A percentile compares a stretch with the other conserved stretches of the same genome.
These are phyloP conservation scores for Fusarium multiceps DNA, from an alignment of 2,329 filamentous ascomycete species.

Conservation along the genomic window DNA sequence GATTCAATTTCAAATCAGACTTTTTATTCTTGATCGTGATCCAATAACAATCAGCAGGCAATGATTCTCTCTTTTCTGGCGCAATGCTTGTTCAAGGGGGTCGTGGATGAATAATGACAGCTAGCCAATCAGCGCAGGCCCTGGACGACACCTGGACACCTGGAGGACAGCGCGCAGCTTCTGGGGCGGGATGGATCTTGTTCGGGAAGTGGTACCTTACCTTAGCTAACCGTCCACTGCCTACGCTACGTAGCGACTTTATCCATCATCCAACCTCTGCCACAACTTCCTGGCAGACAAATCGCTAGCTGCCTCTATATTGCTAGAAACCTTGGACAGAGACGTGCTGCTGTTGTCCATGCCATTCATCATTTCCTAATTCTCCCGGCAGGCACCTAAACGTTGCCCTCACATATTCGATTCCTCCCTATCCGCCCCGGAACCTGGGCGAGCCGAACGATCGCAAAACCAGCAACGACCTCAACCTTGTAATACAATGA, in stretches of 20 bases:
- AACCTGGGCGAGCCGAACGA: slow-evolving; percentile 16
- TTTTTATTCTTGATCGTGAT: neutral
- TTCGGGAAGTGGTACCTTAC: slow-evolving; percentile 29
- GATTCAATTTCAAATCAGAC: neutral
- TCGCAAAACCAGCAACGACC: slow-evolving; percentile 30
- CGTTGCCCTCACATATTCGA: slow-evolving; percentile 13
- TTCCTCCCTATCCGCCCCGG: neutral
- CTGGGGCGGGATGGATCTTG: slow-evolving; percentile 23
- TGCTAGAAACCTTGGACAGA: slow-evolving; percentile 12
- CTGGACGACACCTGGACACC: slow-evolving; percentile 48
- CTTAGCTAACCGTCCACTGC: slow-evolving; percentile 21
- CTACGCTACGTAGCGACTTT: slow-evolving; percentile 30
- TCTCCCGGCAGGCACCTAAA: neutral
- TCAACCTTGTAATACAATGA: slow-evolving; percentile 47
- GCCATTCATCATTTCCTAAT: slow-evolving; percentile 1
- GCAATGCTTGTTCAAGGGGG: slow-evolving; percentile 1
- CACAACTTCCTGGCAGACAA: slow-evolving; percentile 23
- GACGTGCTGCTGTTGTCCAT: slow-evolving; percentile 29
- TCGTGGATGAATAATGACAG: slow-evolving; percentile 11
- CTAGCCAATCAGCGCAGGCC: slow-evolving; percentile 43
- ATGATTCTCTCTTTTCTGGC: neutral
- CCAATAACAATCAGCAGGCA: neutral
- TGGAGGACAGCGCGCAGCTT: slow-evolving; percentile 41
- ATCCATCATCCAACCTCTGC: slow-evolving; percentile 33
- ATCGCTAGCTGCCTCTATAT: neutral